These are phyloP conservation scores for Calophaca sinica DNA, from an alignment of 306 rosid genomes.

Conservation along the genomic window DNA sequence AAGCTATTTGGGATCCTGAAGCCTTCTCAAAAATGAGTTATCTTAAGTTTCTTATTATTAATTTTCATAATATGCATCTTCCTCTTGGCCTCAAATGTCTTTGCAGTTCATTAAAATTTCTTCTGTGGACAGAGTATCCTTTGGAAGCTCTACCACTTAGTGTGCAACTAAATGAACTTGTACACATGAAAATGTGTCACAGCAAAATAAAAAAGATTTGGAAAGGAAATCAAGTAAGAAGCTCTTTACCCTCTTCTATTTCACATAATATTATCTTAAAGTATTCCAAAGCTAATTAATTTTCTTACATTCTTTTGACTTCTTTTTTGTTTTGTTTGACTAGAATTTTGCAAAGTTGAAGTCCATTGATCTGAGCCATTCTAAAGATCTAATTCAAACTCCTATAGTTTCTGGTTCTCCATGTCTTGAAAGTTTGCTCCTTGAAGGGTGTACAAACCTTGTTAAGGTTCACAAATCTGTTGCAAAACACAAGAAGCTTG, in stretches of 20 bases:
- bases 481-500: neutral
- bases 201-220: neutral
- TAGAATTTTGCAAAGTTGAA: neutral
- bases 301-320: too few relatives aligned
- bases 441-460: neutral
- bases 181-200: constrained; percentile 7
- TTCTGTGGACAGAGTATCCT: constrained; percentile 18
- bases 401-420: neutral
- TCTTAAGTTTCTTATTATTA: neutral
- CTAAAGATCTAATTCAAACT: neutral
- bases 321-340: too few relatives aligned
- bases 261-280: too few relatives aligned
- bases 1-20: constrained; percentile 14
- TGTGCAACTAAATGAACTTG: constrained; percentile 29
- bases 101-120: constrained; percentile 17
- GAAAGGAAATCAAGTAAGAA: neutral
- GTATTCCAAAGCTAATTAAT: too few relatives aligned
- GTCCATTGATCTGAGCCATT: neutral
- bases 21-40: constrained; percentile 33
- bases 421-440: neutral
- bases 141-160: constrained; percentile 1
- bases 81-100: neutral
- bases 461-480: constrained; percentile 1
- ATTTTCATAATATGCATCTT: constrained; percentile 32
- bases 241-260: too few relatives aligned